These are phyloP conservation scores for Arthrobotrys sphaeroides DNA, from an alignment of 2,329 filamentous ascomycete genomes.

Conservation along the genomic window DNA sequence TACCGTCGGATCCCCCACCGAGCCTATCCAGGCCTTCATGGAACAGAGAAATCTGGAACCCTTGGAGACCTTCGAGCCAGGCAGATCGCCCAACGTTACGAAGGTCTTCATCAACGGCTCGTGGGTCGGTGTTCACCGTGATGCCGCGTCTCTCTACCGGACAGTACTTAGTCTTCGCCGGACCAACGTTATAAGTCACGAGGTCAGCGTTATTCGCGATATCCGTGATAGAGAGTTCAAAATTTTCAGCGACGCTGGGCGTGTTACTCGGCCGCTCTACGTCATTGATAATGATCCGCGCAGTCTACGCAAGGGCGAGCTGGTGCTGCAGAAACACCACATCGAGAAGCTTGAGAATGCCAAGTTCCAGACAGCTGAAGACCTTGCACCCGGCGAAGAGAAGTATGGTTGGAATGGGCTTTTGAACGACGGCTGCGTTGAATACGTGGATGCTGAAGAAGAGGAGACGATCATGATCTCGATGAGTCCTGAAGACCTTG, in stretches of 20 bases:
- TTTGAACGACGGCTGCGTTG: constrained; percentile 83
- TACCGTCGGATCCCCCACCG: constrained; percentile 89
- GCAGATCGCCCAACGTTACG: constrained; percentile 86
- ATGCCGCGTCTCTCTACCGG: constrained; percentile 83
- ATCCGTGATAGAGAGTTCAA: constrained; percentile 98
- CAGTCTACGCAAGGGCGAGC: constrained; percentile 76
- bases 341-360: constrained; percentile 77
- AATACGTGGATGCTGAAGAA: constrained; percentile 97
- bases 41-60: constrained; percentile 95
- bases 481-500: constrained; percentile 96
- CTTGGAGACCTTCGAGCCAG: constrained; percentile 90
- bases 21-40: constrained; percentile 94
- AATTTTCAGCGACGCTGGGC: constrained; percentile 95
- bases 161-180: constrained; percentile 80
- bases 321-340: constrained; percentile 86
- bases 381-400: constrained; percentile 62
- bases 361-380: constrained; percentile 65
- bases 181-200: constrained; percentile 83
- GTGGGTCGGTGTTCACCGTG: constrained; percentile 94
- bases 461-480: constrained; percentile 99
- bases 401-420: constrained; percentile 86
- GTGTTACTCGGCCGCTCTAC: constrained; percentile 92
- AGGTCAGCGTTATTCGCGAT: constrained; percentile 93
- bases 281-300: constrained; percentile 87
- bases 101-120: constrained; percentile 98